Conservation (phyloP, 1,284 basidiomycete genomes). For the Ceratobasidium sp. region DNA sequence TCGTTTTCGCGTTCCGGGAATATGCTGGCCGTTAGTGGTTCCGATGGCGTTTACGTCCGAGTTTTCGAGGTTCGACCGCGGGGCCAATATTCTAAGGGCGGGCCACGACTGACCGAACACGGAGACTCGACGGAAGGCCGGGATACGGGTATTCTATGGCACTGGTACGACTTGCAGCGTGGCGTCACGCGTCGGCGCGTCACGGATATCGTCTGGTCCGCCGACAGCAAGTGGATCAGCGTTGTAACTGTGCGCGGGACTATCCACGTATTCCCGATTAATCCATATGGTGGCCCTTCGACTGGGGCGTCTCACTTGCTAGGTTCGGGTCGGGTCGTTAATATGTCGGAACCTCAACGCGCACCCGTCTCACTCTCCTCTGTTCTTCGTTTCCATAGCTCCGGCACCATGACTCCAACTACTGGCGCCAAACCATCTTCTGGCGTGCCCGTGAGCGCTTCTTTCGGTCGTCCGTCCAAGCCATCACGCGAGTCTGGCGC, state of each 20-base stretch:
- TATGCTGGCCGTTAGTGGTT: slow-evolving; percentile 48
- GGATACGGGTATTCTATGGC: slow-evolving; percentile 63
- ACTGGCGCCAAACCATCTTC: slow-evolving; percentile 5
- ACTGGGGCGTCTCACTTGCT: slow-evolving; percentile 75
- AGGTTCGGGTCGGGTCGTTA: slow-evolving; percentile 62
- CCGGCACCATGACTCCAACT: not conserved
- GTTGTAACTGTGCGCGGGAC: slow-evolving; percentile 69
- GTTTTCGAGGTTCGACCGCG: slow-evolving; percentile 48
- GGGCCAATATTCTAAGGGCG: slow-evolving; percentile 25
- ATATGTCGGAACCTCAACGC: slow-evolving; percentile 63
- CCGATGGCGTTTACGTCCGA: slow-evolving; percentile 46
- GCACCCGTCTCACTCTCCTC: slow-evolving; percentile 59
- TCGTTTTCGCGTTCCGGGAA: slow-evolving; percentile 48
- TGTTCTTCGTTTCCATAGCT: not conserved
- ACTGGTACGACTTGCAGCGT: slow-evolving; percentile 77
- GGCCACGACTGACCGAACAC: not conserved
- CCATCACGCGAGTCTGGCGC: slow-evolving; percentile 68
- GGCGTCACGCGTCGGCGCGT: slow-evolving; percentile 80
- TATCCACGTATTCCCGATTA: slow-evolving; percentile 65
- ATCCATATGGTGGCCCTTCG: slow-evolving; percentile 80
- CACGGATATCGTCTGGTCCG: slow-evolving; percentile 69
- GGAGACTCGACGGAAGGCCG: not conserved
- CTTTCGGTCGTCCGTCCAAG: slow-evolving; percentile 68
- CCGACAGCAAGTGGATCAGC: slow-evolving; percentile 79
- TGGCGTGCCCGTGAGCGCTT: slow-evolving; percentile 61